phyloP scores from a whole-genome alignment of 148 eudicot genomes.

The Chenopodium formosanum region DNA sequence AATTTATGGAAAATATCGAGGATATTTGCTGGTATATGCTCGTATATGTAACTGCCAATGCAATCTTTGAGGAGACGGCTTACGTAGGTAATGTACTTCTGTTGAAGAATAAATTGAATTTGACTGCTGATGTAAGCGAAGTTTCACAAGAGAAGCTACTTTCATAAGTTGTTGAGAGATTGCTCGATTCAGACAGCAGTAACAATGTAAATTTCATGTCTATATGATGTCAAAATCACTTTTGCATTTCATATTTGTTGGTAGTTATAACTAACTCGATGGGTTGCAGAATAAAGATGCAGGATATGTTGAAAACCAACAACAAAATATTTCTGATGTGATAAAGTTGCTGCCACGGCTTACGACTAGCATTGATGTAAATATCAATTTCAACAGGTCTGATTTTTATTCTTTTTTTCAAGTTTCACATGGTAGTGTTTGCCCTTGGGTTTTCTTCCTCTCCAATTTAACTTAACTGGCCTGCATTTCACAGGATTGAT shows the following conservation, averaged over 20 bases:
- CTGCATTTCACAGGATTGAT: constrained; percentile 57
- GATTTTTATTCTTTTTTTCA: constrained; percentile 2
- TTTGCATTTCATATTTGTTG: not conserved
- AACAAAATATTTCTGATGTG: constrained; percentile 85
- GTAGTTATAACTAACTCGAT: constrained; percentile 22
- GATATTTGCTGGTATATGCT: too few species aligned
- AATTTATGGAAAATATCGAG: not conserved
- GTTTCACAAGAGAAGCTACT: constrained; percentile 94
- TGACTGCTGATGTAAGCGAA: constrained; percentile 63
- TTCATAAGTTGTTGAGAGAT: constrained; percentile 80
- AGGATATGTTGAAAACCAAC: constrained; percentile 80
- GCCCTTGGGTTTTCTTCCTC: not conserved
- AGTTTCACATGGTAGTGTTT: not conserved
- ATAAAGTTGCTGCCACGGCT: constrained; percentile 96
- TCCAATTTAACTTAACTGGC: not conserved
- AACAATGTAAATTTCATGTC: constrained; percentile 46
- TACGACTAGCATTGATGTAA: constrained; percentile 95
- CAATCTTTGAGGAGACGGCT: constrained; percentile 5
- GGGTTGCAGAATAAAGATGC: constrained; percentile 76
- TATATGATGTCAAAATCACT: constrained; percentile 4
- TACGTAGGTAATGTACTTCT: constrained; percentile 78
- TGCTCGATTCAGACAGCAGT: constrained; percentile 83
- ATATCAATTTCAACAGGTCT: constrained; percentile 80
- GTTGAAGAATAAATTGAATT: constrained; percentile 70
- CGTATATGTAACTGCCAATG: too few species aligned